Percentiles rank a stretch among this genome's conserved stretches.
Conservation (phyloP, 257 asterid species). For the Solanum medicagineum region DNA sequence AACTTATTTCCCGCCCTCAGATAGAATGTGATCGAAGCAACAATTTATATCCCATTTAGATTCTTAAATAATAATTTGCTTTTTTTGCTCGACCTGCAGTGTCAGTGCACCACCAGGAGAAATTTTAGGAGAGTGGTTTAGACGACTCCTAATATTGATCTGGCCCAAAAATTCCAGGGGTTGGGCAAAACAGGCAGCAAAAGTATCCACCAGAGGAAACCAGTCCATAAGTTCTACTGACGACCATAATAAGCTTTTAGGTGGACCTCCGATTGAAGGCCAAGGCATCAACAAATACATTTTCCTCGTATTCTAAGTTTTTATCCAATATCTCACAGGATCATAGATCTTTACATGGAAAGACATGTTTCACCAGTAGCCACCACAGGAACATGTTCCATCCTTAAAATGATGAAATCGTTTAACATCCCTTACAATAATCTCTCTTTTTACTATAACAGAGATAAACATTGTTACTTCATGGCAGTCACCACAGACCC, state of each 20-base stretch:
- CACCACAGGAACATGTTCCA: constrained; percentile 48
- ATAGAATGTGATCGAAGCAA: not conserved
- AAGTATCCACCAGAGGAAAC: not conserved
- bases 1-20: not conserved
- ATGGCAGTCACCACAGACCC: constrained; percentile 57
- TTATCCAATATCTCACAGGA: not conserved
- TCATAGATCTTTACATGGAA: not conserved
- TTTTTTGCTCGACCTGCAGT: not conserved
- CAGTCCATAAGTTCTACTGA: not conserved
- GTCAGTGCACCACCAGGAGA: not conserved
- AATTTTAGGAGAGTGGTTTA: not conserved
- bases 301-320: not conserved
- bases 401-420: constrained; percentile 54
- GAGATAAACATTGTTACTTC: constrained; percentile 31
- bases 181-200: not conserved
- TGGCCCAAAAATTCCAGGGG: not conserved
- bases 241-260: not conserved
- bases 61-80: not conserved
- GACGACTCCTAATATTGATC: not conserved
- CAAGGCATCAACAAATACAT: not conserved
- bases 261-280: not conserved
- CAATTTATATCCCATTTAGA: not conserved
- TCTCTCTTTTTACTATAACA: constrained; percentile 19
- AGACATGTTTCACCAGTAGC: constrained; percentile 33
- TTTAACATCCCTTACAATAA: constrained; percentile 30